Evolutionary conservation across 805 yeast genomes (phyloP).

Genomic region (Brettanomyces sp.): DNA sequence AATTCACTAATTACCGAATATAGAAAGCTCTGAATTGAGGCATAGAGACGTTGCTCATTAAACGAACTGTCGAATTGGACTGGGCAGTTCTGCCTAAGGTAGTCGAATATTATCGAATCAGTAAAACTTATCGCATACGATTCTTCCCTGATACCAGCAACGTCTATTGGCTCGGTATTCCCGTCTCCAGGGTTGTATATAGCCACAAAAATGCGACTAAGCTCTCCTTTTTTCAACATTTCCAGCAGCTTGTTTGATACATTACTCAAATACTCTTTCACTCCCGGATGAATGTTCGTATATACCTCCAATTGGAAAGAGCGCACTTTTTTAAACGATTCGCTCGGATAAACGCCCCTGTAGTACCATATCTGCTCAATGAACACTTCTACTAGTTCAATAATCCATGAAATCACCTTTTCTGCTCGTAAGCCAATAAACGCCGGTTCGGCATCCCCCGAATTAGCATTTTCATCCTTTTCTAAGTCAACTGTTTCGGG

Average conservation of each 20-base stretch:
- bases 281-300: slow-evolving; percentile 36
- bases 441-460: too few relatives aligned
- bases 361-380: slow-evolving; percentile 47
- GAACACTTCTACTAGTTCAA: slow-evolving; percentile 42
- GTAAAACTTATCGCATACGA: slow-evolving; percentile 21
- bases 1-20: slow-evolving; percentile 17
- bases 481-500: too few relatives aligned
- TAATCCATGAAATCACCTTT: slow-evolving; percentile 18
- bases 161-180: not conserved
- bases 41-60: slow-evolving; percentile 9
- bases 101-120: slow-evolving; percentile 19
- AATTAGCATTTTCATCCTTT: too few relatives aligned
- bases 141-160: slow-evolving; percentile 7
- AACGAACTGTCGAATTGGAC: slow-evolving; percentile 8
- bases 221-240: slow-evolving; percentile 13
- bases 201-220: slow-evolving; percentile 18
- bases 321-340: slow-evolving; percentile 34
- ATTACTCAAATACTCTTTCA: slow-evolving; percentile 29
- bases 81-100: slow-evolving; percentile 4
- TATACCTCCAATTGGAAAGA: slow-evolving; percentile 36
- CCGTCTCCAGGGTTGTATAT: slow-evolving; percentile 5
- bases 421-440: not conserved
- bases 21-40: slow-evolving; percentile 19
- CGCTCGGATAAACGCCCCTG: slow-evolving; percentile 42
- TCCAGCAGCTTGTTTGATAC: slow-evolving; percentile 17